Evolutionary conservation across 306 rosid species (phyloP).

Genomic region (Calophaca sinica): DNA sequence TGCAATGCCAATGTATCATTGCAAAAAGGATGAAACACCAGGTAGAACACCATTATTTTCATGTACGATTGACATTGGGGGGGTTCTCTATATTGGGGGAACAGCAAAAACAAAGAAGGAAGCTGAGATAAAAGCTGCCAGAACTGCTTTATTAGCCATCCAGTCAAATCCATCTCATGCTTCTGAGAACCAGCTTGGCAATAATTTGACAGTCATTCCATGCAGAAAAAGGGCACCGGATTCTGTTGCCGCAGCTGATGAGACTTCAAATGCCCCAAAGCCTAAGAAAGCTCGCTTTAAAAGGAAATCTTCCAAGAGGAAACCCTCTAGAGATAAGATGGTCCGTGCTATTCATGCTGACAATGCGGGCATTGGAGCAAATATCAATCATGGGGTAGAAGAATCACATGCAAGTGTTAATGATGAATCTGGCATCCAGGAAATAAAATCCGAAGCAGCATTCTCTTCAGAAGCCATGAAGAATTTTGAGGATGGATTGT

Average conservation of each 20-base stretch:
- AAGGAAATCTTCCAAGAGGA: conserved; percentile 58
- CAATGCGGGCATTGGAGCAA: conserved; percentile 25
- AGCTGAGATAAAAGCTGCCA: conserved; percentile 97
- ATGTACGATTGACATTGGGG: conserved; percentile 90
- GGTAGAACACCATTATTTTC: conserved; percentile 60
- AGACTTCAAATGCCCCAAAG: conserved; percentile 54
- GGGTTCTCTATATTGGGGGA: conserved; percentile 85
- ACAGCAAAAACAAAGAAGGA: conserved; percentile 86
- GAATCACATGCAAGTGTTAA: conserved; percentile 35
- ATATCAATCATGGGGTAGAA: conserved; percentile 35
- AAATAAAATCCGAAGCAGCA: conserved; percentile 35
- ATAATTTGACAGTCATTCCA: conserved; percentile 76
- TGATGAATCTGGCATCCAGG: conserved; percentile 33
- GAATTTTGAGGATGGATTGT: conserved; percentile 40
- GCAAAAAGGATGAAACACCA: conserved; percentile 68
- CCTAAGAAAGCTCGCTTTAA: conserved; percentile 62
- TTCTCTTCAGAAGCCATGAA: conserved; percentile 35
- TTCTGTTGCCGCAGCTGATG: conserved; percentile 42
- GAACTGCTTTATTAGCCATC: conserved; percentile 92
- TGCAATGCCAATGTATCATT: conserved; percentile 82
- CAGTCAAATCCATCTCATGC: conserved; percentile 62
- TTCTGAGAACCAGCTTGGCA: conserved; percentile 52
- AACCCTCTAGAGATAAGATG: conserved; percentile 41
- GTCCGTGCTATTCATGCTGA: conserved; percentile 35
- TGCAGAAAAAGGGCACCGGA: conserved; percentile 60